These are phyloP conservation scores for Exsudoporus floridanus DNA, from an alignment of 1,284 basidiomycete genomes.

Conservation along the genomic window DNA sequence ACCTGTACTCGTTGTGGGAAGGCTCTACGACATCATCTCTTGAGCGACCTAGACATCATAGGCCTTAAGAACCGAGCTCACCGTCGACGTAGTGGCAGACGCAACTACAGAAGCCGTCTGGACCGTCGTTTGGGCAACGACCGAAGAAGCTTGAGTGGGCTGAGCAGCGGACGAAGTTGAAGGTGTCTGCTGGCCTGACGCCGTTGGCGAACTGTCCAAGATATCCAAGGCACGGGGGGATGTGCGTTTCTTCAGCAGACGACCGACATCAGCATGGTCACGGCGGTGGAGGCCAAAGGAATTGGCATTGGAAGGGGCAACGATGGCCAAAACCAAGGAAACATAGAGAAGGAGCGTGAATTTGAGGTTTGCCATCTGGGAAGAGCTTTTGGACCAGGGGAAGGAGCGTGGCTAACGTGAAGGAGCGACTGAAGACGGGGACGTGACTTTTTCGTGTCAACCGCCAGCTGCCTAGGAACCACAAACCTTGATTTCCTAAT, in stretches of 20 bases:
- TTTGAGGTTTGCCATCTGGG: constrained; percentile 39
- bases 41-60: constrained; percentile 6
- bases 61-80: constrained; percentile 13
- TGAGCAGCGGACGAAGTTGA: constrained; percentile 17
- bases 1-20: constrained; percentile 9
- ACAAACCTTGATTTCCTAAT: constrained; percentile 18
- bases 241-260: constrained; percentile 66
- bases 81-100: constrained; percentile 20
- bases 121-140: constrained; percentile 13
- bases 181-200: constrained; percentile 7
- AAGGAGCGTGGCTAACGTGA: constrained; percentile 20
- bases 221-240: constrained; percentile 23
- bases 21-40: constrained; percentile 10
- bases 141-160: constrained; percentile 9
- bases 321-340: constrained; percentile 51
- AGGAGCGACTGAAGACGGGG: constrained; percentile 13
- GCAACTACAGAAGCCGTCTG: constrained; percentile 11
- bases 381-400: not conserved
- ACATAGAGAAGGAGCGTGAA: constrained; percentile 63
- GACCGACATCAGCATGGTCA: constrained; percentile 58
- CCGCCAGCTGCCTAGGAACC: constrained; percentile 21
- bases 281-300: constrained; percentile 44
- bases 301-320: constrained; percentile 46
- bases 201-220: constrained; percentile 9
- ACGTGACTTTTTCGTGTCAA: constrained; percentile 16